Conservation (phyloP, 225 moss, liverwort and hornwort species). For the Bryum argenteum region DNA sequence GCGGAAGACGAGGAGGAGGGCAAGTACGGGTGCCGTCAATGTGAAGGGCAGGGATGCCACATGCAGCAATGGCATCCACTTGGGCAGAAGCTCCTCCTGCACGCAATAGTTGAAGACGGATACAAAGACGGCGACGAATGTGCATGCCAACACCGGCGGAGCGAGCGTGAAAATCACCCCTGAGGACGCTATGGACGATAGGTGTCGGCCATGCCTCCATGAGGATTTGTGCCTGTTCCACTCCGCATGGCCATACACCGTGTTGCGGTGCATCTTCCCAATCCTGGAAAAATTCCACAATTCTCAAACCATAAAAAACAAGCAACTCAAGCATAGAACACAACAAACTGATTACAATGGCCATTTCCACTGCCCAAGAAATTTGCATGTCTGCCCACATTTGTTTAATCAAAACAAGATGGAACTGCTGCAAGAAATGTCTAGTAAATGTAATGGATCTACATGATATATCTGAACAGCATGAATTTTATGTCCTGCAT, state of each 20-base stretch:
- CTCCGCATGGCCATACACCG: slow-evolving; percentile 59
- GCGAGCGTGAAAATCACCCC: slow-evolving; percentile 59
- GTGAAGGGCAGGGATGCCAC: slow-evolving; percentile 66
- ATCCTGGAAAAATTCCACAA: neutral
- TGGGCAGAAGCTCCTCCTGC: slow-evolving; percentile 25
- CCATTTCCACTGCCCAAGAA: too few species aligned
- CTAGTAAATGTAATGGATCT: too few species aligned
- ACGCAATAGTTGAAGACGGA: slow-evolving; percentile 54
- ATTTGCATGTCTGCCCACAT: too few species aligned
- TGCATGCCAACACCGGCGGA: slow-evolving; percentile 57
- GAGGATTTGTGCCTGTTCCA: slow-evolving; percentile 71
- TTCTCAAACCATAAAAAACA: too few species aligned
- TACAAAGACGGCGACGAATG: slow-evolving; percentile 48
- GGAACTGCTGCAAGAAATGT: too few species aligned
- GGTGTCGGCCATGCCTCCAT: slow-evolving; percentile 60
- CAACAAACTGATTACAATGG: too few species aligned
- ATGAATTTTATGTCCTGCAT: too few species aligned
- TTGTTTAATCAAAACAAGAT: too few species aligned
- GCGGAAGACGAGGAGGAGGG: slow-evolving; percentile 70
- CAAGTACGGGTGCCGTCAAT: slow-evolving; percentile 64
- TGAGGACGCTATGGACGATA: slow-evolving; percentile 54
- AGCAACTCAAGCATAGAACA: too few species aligned
- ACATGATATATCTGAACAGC: too few species aligned
- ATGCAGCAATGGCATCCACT: slow-evolving; percentile 57
- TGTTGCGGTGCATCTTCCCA: slow-evolving; percentile 46